Base-by-base conservation (phyloP, 192 early-diverging fungal genomes). In the Funneliformis mosseae region DNA sequence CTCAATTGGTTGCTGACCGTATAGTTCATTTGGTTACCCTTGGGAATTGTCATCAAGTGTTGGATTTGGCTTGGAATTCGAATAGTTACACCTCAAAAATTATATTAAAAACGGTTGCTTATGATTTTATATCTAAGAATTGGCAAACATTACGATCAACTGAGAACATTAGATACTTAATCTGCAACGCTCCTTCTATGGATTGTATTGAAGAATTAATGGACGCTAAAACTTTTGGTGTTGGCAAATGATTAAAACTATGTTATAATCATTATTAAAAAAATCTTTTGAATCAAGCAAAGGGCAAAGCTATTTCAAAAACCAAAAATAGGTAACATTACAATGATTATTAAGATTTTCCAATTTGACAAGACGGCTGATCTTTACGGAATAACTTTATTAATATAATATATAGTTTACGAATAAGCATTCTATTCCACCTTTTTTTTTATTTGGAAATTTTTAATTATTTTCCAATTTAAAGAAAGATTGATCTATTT, bases 31-130 rank as follows among this genome's bases (percentile, higher is more conserved):
- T 48, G 7, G n/a, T 70, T 3, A 55, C 27, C 41, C 21, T 18
- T 59, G 78, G 71, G 60, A 79, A 79, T 71, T 79, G 78, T 67
- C 67, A 79, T 79, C 43, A 60, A 27, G 8, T 79, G 8, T 79
- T 79, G 12, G 16, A 42, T 7, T 39, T 79, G 8, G 78, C 45
- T 59, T 79, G 64, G 78, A 68, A 66, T 27, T 45, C 39, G 4
- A 45, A 78, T 48, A 63, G 33, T 78, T 70, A 39, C 16, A 21
- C 33, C 42, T 39, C 28, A 39, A 70, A 70, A 39, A 27, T 63
- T 33, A 21, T 39, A 45, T 50, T 78, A 21, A 66, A 68, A 12
- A 66, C n/a, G 3, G n/a, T 38, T 21, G 77, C 45, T 21, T 68
- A 62, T 16, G 41, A 78, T 43, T 78, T 64, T 78, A 33, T 55